Conservation (phyloP, 1,284 basidiomycete species). For the Sporisorium sorghi region DNA sequence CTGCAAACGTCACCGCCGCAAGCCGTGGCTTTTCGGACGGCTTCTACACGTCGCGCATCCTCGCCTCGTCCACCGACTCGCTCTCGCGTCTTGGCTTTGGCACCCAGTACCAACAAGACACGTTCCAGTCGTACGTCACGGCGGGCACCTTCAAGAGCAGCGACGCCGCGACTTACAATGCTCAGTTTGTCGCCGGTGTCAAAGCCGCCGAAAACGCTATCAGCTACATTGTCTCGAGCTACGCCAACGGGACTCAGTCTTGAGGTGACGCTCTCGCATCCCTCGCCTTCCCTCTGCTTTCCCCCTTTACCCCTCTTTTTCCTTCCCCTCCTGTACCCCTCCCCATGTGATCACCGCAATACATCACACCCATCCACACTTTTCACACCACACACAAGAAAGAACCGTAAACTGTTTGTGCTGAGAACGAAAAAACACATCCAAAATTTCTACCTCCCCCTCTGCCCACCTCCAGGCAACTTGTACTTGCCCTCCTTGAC, state of each 20-base stretch:
- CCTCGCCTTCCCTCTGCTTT: neutral
- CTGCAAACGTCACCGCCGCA: conserved; percentile 15
- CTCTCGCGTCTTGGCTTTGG: conserved; percentile 77
- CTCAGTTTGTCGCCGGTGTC: conserved; percentile 48
- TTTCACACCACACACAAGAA: neutral
- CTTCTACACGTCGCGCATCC: conserved; percentile 75
- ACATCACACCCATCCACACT: neutral
- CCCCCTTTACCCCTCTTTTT: neutral
- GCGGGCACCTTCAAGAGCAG: conserved; percentile 22
- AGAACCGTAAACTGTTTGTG: neutral
- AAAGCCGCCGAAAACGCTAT: conserved; percentile 49
- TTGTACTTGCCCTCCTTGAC: conserved; percentile 61
- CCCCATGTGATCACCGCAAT: neutral
- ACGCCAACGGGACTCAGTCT: conserved; percentile 16
- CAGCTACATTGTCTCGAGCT: conserved; percentile 33
- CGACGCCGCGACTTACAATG: conserved; percentile 32
- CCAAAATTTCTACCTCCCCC: neutral
- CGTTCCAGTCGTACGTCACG: conserved; percentile 47
- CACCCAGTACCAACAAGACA: conserved; percentile 76
- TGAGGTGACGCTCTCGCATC: neutral
- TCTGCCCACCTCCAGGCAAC: conserved; percentile 16
- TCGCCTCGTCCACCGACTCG: conserved; percentile 72
- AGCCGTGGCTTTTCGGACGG: conserved; percentile 76
- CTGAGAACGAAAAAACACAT: neutral
- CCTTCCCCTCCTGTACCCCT: conserved; percentile 5